phyloP scores from a whole-genome alignment of 768 basidiomycete species.

The Mycena galopus region DNA sequence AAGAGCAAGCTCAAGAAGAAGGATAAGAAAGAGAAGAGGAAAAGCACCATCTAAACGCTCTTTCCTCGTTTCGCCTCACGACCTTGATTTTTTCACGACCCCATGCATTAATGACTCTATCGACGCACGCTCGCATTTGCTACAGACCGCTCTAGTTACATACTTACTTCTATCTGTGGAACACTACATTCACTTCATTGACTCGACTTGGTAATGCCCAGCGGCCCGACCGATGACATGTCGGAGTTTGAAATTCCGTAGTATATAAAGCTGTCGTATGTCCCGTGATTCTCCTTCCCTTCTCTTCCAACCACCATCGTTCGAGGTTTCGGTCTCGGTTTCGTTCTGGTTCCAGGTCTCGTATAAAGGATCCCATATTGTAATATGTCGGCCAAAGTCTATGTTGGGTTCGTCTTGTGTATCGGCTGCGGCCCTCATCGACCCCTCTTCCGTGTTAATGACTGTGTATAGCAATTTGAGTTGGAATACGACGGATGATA shows the following conservation, averaged over 20 bases:
- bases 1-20: slow-evolving; percentile 69
- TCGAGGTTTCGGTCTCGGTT: slow-evolving; percentile 71
- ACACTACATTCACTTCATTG: slow-evolving; percentile 1
- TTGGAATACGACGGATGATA: slow-evolving; percentile 97
- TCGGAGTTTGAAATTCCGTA: slow-evolving; percentile 65
- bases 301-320: slow-evolving; percentile 64
- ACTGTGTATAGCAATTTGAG: slow-evolving; percentile 87
- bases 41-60: slow-evolving; percentile 46
- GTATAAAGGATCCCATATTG: slow-evolving; percentile 68
- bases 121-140: slow-evolving; percentile 23
- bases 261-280: slow-evolving; percentile 57
- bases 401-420: slow-evolving; percentile 92
- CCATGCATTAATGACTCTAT: slow-evolving; percentile 32
- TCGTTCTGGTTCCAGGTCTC: slow-evolving; percentile 59
- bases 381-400: slow-evolving; percentile 86
- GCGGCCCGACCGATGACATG: background rate
- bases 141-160: no score
- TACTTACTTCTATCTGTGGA: slow-evolving; percentile 1
- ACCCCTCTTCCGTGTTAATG: slow-evolving; percentile 62
- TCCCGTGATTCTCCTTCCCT: slow-evolving; percentile 46
- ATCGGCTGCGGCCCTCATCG: slow-evolving; percentile 59
- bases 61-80: slow-evolving; percentile 34
- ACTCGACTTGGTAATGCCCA: background rate
- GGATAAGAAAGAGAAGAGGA: slow-evolving; percentile 68
- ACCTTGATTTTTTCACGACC: slow-evolving; percentile 42